These are phyloP conservation scores for Pleurozium schreberi DNA, from an alignment of 225 moss, liverwort and hornwort species.

Conservation along the genomic window DNA sequence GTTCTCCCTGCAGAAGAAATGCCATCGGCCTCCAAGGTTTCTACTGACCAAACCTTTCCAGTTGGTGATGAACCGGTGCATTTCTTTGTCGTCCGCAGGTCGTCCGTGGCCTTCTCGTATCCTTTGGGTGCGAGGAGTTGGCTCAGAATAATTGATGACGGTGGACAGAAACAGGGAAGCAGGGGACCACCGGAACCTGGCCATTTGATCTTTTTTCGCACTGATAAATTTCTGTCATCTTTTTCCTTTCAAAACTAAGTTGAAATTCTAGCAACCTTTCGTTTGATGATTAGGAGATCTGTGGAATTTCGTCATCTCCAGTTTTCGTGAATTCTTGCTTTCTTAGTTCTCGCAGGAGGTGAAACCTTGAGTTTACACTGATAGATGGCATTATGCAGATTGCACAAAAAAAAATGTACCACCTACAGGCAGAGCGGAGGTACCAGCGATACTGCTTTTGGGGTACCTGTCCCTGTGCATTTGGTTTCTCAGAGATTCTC, in stretches of 20 bases:
- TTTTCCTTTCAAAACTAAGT: not conserved
- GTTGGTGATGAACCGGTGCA: conserved; percentile 8
- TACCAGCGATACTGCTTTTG: not conserved
- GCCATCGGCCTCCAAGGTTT: too few relatives aligned
- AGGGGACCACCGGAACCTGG: not conserved
- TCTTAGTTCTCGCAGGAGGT: not conserved
- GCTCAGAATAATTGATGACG: not conserved
- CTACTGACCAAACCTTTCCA: not conserved
- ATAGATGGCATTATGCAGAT: conserved; percentile 1
- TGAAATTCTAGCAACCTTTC: not conserved
- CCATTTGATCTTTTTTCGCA: not conserved
- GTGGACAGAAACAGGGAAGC: not conserved
- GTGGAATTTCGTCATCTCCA: not conserved
- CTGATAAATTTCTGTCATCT: not conserved
- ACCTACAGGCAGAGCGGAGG: not conserved
- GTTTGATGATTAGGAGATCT: not conserved
- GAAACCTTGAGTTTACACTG: not conserved
- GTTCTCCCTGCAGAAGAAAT: not conserved
- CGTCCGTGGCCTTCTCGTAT: not conserved
- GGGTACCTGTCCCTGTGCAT: not conserved
- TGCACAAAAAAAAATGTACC: not conserved
- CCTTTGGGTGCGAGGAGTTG: not conserved
- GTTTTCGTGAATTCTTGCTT: not conserved
- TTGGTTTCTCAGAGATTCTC: not conserved
- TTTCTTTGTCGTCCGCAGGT: not conserved